Evolutionary conservation across 768 basidiomycete genomes (phyloP), one percentile per base, ranked within the genome.

Genomic region (Tulasnella sp.): DNA sequence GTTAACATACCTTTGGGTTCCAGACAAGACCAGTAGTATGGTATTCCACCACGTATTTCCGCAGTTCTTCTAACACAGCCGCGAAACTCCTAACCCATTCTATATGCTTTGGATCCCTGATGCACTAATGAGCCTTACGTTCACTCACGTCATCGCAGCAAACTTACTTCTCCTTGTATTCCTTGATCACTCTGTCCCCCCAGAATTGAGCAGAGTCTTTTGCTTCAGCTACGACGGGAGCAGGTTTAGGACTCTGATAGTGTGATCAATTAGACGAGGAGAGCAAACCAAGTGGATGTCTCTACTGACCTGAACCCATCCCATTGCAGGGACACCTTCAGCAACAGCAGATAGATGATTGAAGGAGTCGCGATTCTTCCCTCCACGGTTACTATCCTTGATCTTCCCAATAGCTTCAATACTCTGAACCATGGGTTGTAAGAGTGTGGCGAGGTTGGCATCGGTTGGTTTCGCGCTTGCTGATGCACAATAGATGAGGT

Each of bases 261-360:
- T n/a, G n/a, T n/a, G n/a, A n/a, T n/a, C n/a, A 22, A 29, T 22
- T 48, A 16, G 39, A 5, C 16, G 37, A 55, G 40, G 48, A 28
- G 42, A 51, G 19, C 22, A 8, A 15, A 47, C 9, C 27, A n/a
- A n/a, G n/a, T n/a, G n/a, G n/a, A n/a, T n/a, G n/a, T n/a, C n/a
- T n/a, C n/a, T n/a, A 70, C 87, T 64, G 59, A 92, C 92, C 45
- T 77, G 73, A 37, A 98, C 78, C 95, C 95, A 99, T 20, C 82
- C 92, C 55, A 88, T 78, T 16, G 73, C 77, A 4, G 83, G 73
- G 0, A 77, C 80, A 16, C 85, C 88, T 60, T 92, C 91, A 2
- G 81, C 76, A n/a, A 95, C 70, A 22, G 79, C 75, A 27, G 76
- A 79, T 22, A 96, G 69, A 61, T 92, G 88, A 37, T 76, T 78